Evolutionary conservation across 495 filamentous ascomycete species (phyloP).

Genomic region (Aspergillus panamensis): DNA sequence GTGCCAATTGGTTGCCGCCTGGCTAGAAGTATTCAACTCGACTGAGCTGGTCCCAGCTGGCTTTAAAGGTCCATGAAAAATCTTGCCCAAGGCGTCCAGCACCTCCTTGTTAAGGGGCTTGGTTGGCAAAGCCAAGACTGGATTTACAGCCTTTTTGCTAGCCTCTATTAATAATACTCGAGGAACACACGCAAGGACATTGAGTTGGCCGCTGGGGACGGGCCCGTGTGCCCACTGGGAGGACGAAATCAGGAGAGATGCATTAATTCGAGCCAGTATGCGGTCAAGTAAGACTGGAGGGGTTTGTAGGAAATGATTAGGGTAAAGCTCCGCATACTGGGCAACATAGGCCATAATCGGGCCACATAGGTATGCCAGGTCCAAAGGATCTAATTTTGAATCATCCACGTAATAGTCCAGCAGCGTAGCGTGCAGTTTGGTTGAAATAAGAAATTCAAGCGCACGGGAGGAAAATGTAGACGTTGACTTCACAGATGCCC

Average conservation of each 20-base stretch:
- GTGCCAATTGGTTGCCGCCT: slow-evolving; percentile 39
- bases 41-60: slow-evolving; percentile 26
- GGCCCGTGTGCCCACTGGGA: slow-evolving; percentile 51
- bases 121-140: slow-evolving; percentile 48
- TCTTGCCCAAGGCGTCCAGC: slow-evolving; percentile 49
- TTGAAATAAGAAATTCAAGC: slow-evolving; percentile 51
- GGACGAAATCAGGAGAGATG: slow-evolving; percentile 42
- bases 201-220: slow-evolving; percentile 51
- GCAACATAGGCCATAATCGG: slow-evolving; percentile 56
- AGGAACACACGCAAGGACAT: slow-evolving; percentile 56
- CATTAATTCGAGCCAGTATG: slow-evolving; percentile 45
- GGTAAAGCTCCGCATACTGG: slow-evolving; percentile 53
- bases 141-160: slow-evolving; percentile 39
- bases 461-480: slow-evolving; percentile 50
- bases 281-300: slow-evolving; percentile 35
- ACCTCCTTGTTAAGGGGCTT: slow-evolving; percentile 50
- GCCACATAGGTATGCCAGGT: slow-evolving; percentile 50
- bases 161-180: slow-evolving; percentile 52
- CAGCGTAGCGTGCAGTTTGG: slow-evolving; percentile 49
- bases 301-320: slow-evolving; percentile 51
- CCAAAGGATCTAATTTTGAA: slow-evolving; percentile 48
- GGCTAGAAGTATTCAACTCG: slow-evolving; percentile 31
- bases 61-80: slow-evolving; percentile 53
- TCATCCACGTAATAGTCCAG: slow-evolving; percentile 53
- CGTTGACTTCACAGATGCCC: slow-evolving; percentile 31